phyloP scores from a whole-genome alignment of 352 stramenopile species.

The Globisporangium abappressorium region DNA sequence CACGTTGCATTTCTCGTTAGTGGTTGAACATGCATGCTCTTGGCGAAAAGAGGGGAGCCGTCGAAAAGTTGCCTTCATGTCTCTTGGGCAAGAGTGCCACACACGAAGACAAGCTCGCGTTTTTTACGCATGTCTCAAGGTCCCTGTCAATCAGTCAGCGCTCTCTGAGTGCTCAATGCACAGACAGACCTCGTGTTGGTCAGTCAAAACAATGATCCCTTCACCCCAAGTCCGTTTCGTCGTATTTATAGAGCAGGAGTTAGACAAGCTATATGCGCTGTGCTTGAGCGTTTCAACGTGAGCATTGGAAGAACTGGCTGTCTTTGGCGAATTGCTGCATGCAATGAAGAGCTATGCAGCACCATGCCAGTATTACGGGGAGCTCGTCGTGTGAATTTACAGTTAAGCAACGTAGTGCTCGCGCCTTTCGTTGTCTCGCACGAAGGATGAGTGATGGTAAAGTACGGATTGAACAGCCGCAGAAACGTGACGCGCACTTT shows the following conservation, averaged over 20 bases:
- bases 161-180: too few species aligned
- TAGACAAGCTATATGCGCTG: background rate
- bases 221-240: background rate
- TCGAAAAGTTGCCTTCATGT: background rate
- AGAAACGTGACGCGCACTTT: background rate
- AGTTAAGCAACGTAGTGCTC: background rate
- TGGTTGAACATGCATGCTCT: background rate
- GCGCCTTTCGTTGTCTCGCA: background rate
- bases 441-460: background rate
- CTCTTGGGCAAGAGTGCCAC: background rate
- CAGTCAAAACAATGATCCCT: background rate
- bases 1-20: background rate
- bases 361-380: background rate
- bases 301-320: too few species aligned
- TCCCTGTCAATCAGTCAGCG: background rate
- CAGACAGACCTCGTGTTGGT: background rate
- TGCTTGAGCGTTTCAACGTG: background rate
- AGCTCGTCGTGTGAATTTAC: background rate
- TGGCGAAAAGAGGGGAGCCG: background rate
- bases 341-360: too few species aligned
- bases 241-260: background rate
- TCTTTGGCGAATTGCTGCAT: too few species aligned
- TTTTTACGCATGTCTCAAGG: background rate
- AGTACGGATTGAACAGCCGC: constrained; percentile 1
- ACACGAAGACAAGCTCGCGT: background rate